phyloP scores from a whole-genome alignment of 441 rosid species.

The Erodium trifolium region DNA sequence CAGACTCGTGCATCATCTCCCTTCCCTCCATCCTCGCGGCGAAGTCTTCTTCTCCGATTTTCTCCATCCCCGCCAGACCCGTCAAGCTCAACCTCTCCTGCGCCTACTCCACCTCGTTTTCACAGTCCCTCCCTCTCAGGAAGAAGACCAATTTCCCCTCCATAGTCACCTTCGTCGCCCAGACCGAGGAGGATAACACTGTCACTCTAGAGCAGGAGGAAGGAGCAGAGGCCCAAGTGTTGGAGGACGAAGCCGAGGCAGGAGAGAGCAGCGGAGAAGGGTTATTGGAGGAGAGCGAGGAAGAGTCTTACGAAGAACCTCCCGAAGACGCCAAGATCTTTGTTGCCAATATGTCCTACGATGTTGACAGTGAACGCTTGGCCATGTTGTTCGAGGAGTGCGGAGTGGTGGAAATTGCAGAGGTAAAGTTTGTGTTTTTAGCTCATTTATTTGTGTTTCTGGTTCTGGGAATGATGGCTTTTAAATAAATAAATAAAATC shows the following conservation, averaged over 20 bases:
- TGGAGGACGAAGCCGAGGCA: too few relatives aligned
- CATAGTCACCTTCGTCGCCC: neutral
- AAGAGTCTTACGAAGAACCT: too few relatives aligned
- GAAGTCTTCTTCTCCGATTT: neutral
- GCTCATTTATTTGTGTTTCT: neutral
- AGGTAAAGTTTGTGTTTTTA: constrained; percentile 17
- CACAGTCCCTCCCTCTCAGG: neutral
- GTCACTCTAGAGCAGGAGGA: constrained; percentile 10
- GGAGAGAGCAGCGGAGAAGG: too few relatives aligned
- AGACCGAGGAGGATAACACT: constrained; percentile 6
- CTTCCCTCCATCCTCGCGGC: too few relatives aligned
- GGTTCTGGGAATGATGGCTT: neutral
- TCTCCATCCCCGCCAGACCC: neutral
- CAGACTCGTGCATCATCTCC: too few relatives aligned
- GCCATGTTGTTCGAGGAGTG: constrained; percentile 20
- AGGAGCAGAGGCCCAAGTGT: neutral
- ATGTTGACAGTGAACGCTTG: constrained; percentile 20
- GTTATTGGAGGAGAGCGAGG: too few relatives aligned
- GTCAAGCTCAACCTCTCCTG: neutral
- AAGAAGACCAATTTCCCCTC: neutral
- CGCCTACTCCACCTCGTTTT: neutral
- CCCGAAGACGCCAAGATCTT: too few relatives aligned
- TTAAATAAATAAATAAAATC: neutral
- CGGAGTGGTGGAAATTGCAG: constrained; percentile 7
- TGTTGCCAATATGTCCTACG: constrained; percentile 1